These are phyloP conservation scores for Madurella fahalii DNA, from an alignment of 2,329 filamentous ascomycete genomes.

Conservation along the genomic window DNA sequence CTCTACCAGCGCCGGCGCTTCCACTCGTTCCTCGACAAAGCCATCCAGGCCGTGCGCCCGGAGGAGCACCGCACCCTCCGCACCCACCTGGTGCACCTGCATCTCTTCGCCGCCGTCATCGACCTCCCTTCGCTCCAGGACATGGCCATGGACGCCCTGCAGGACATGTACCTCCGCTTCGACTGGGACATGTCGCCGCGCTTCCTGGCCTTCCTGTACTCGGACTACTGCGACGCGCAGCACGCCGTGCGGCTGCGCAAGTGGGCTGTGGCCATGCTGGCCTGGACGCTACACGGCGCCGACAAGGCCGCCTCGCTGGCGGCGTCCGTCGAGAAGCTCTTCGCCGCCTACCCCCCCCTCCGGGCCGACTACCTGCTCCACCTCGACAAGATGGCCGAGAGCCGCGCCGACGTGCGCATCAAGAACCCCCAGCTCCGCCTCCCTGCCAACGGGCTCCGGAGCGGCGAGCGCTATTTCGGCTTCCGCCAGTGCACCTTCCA, in stretches of 20 bases:
- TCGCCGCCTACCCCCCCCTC: slow-evolving; percentile 44
- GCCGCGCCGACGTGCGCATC: slow-evolving; percentile 48
- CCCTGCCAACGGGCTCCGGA: slow-evolving; percentile 51
- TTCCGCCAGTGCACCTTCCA: slow-evolving; percentile 60
- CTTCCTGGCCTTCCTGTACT: slow-evolving; percentile 50
- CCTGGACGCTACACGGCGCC: slow-evolving; percentile 46
- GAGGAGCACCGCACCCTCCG: slow-evolving; percentile 37
- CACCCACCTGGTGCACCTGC: slow-evolving; percentile 53
- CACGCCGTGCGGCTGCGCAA: slow-evolving; percentile 51
- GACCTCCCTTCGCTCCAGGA: slow-evolving; percentile 51
- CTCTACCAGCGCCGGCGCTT: slow-evolving; percentile 45
- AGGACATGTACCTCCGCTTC: slow-evolving; percentile 55
- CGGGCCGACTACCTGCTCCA: slow-evolving; percentile 49
- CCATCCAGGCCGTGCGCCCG: slow-evolving; percentile 26
- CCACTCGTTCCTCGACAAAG: slow-evolving; percentile 40
- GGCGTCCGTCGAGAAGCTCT: slow-evolving; percentile 40
- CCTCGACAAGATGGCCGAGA: slow-evolving; percentile 48
- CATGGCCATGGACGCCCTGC: slow-evolving; percentile 53
- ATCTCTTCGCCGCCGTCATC: slow-evolving; percentile 53
- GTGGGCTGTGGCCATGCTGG: slow-evolving; percentile 58
- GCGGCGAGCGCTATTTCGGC: slow-evolving; percentile 56
- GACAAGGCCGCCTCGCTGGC: slow-evolving; percentile 21
- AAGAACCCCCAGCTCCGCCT: slow-evolving; percentile 60
- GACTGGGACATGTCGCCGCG: slow-evolving; percentile 55
- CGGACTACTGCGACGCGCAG: slow-evolving; percentile 45